phyloP scores from a whole-genome alignment of 1,284 basidiomycete genomes.

The Fomes fomentarius region DNA sequence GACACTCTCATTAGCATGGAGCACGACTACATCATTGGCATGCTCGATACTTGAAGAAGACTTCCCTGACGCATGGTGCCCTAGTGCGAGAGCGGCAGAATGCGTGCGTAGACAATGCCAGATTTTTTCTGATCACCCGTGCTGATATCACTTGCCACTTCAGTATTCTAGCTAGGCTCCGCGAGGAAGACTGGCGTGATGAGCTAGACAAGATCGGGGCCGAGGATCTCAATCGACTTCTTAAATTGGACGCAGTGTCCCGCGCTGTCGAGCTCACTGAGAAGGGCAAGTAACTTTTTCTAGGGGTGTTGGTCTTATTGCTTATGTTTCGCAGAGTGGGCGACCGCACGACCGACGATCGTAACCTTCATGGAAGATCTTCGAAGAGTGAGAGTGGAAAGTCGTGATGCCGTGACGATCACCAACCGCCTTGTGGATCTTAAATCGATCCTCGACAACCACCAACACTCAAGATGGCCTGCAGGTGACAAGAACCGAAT shows the following conservation, averaged over 20 bases:
- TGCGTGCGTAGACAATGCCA: neutral
- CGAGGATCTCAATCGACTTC: neutral
- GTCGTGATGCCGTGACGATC: too few relatives aligned
- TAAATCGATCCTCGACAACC: neutral
- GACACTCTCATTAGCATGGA: too few relatives aligned
- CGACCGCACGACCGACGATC: too few relatives aligned
- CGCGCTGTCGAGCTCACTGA: neutral
- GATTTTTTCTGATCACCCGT: neutral
- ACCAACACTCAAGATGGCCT: neutral
- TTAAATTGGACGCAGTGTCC: slow-evolving; percentile 1
- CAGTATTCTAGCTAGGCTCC: slow-evolving; percentile 1
- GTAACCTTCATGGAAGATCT: too few relatives aligned
- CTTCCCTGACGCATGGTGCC: too few relatives aligned
- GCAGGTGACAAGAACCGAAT: neutral
- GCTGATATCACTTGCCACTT: neutral
- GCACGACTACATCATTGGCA: too few relatives aligned
- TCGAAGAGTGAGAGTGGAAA: too few relatives aligned
- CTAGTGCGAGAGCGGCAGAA: neutral
- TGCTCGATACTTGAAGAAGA: too few relatives aligned
- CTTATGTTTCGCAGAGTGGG: too few relatives aligned
- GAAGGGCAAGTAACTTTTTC: neutral
- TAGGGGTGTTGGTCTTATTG: too few relatives aligned
- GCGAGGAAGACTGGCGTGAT: slow-evolving; percentile 3
- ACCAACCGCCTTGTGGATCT: neutral
- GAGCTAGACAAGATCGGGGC: slow-evolving; percentile 5